phyloP scores from a whole-genome alignment of 116 monocot species.

The Phalaenopsis hybrid region DNA sequence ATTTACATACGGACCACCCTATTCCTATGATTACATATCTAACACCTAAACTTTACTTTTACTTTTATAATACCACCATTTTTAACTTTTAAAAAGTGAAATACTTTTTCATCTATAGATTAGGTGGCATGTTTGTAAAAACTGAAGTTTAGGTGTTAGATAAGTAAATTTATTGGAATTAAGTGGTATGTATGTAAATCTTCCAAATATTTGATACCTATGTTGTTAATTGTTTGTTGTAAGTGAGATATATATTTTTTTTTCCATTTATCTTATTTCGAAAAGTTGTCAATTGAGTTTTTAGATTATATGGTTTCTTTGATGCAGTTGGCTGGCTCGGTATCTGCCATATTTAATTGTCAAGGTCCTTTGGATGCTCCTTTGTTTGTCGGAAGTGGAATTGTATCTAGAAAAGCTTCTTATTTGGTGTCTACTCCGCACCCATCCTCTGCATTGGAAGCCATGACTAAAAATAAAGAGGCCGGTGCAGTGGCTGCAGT shows the following conservation, averaged over 20 bases:
- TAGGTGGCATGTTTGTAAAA: too few species aligned
- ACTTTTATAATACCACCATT: too few species aligned
- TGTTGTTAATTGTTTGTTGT: background rate
- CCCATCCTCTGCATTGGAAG: constrained; percentile 72
- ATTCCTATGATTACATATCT: too few species aligned
- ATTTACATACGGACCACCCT: too few species aligned
- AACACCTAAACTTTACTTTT: too few species aligned
- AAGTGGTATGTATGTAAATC: too few species aligned
- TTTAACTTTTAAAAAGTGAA: too few species aligned
- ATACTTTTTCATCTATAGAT: too few species aligned
- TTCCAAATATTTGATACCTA: too few species aligned
- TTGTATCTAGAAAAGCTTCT: constrained; percentile 73
- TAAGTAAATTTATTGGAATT: too few species aligned
- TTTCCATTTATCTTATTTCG: background rate
- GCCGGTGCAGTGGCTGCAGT: constrained; percentile 97
- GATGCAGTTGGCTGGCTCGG: constrained; percentile 82
- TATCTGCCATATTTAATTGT: constrained; percentile 95
- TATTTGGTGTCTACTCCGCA: constrained; percentile 36
- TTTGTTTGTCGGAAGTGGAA: constrained; percentile 93
- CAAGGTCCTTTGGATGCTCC: constrained; percentile 98
- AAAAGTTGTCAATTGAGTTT: background rate
- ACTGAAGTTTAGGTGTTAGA: too few species aligned
- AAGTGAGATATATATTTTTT: background rate
- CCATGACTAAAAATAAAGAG: constrained; percentile 74
- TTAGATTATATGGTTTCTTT: background rate